Base-by-base conservation (phyloP, 2,329 filamentous ascomycete genomes). In the Calonectria pseudoturangicola region DNA sequence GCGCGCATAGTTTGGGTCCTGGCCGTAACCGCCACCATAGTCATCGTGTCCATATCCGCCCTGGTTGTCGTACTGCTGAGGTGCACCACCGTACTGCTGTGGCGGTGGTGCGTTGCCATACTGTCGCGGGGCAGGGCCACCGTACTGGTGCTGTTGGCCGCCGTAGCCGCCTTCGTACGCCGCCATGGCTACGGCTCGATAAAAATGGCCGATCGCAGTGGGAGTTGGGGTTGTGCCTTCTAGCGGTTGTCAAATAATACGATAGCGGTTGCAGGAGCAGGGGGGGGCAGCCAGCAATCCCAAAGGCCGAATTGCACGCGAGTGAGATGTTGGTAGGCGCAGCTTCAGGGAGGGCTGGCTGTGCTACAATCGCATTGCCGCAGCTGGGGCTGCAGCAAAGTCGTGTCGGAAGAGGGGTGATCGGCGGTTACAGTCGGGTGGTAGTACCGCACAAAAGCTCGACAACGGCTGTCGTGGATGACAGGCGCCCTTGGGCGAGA, bases 131-230 rank as follows among this genome's bases (percentile, higher is more conserved):
- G 77, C 80, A 60, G 84, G 85, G 45, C 87, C 87, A 73, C 84
- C 85, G 77, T 89, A 89, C n/a, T 86, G 85, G 70, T 87, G 86
- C 77, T 88, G 86, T 66, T 87, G 85, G 54, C 78, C 83, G 70
- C 84, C 84, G 72, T 81, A 81, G n/a, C 77, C 86, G 73, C 84
- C 85, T 74, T 89, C 86, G 79, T 89, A 90, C 56, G 70, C 58
- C 48, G 88, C 87, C 89, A 91, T 91, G 18, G 39, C 48, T 65
- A 45, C 51, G 65, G 60, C 54, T 75, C 58, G 41, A 47, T 5
- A 43, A 48, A 54, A 54, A 66, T 60, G 41, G 66, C 18, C 41
- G 64, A 68, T n/a, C 33, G 39, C 41, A 33, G 36, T 69, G 36
- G 30, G 70, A 50, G 7, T 36, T 50, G 28, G 36, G 30, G 30